Percentiles rank a stretch among this genome's conserved stretches.
These are phyloP conservation scores for Ceraceosorus guamensis DNA, from an alignment of 1,284 basidiomycete genomes.

Conservation along the genomic window DNA sequence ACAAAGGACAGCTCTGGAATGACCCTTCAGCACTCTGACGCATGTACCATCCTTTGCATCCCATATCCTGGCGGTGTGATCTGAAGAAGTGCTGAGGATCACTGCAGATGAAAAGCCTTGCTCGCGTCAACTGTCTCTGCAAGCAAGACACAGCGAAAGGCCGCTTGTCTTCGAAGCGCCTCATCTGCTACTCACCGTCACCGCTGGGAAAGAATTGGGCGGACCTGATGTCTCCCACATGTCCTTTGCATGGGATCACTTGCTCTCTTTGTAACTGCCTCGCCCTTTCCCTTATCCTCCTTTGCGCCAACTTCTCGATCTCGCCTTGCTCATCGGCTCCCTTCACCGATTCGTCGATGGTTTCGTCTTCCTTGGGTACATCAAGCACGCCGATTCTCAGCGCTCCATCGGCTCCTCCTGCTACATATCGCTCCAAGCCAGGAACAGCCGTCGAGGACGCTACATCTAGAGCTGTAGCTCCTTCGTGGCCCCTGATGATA, in stretches of 20 bases:
- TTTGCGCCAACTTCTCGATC: conserved; percentile 19
- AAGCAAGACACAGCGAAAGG: neutral
- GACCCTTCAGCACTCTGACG: conserved; percentile 62
- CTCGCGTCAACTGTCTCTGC: conserved; percentile 9
- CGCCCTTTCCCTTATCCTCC: conserved; percentile 12
- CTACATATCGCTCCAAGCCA: neutral
- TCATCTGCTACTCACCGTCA: conserved; percentile 13
- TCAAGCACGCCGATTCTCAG: conserved; percentile 12
- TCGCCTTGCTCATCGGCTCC: conserved; percentile 11
- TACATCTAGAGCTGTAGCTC: conserved; percentile 4
- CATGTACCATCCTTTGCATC: conserved; percentile 52
- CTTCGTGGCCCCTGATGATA: conserved; percentile 1
- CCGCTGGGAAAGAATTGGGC: conserved; percentile 40
- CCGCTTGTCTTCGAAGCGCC: neutral
- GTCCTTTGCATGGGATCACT: conserved; percentile 23
- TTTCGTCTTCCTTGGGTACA: neutral
- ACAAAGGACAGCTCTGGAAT: conserved; percentile 57
- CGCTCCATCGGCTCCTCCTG: conserved; percentile 16
- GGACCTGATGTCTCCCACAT: conserved; percentile 32
- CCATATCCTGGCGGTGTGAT: conserved; percentile 60
- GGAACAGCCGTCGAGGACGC: neutral
- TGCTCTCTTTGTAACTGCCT: neutral
- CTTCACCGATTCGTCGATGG: neutral
- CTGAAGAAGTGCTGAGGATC: conserved; percentile 60
- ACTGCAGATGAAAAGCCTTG: conserved; percentile 49